Percentiles rank a stretch among this genome's conserved stretches.
Evolutionary conservation across 176 grass and related monocot genomes (phyloP).

Genomic region (Juncus effusus): DNA sequence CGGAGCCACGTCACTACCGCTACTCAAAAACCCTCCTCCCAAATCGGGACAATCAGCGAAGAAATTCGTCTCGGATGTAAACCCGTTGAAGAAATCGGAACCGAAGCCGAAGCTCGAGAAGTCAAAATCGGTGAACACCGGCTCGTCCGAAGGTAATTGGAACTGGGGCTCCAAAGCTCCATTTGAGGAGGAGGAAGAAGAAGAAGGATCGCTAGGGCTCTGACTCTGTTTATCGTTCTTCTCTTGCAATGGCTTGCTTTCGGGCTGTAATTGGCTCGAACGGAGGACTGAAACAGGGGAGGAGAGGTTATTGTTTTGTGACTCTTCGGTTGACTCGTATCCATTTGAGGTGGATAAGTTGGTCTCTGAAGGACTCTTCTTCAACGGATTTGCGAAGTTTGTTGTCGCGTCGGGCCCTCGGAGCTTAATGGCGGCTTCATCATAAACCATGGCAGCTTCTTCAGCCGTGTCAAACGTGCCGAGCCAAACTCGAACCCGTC

Average conservation of each 20-base stretch:
- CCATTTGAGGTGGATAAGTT: conserved; percentile 44
- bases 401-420: conserved; percentile 76
- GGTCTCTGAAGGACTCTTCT: conserved; percentile 32
- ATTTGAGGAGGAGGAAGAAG: conserved; percentile 29
- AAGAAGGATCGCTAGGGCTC: conserved; percentile 7
- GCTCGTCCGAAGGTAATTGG: conserved; percentile 51
- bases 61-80: conserved; percentile 21
- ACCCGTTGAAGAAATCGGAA: neutral
- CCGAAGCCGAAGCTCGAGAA: conserved; percentile 54
- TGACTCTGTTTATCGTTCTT: neutral
- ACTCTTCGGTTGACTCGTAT: conserved; percentile 75
- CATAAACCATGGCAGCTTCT: conserved; percentile 92
- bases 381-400: conserved; percentile 49
- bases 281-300: conserved; percentile 90
- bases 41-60: neutral
- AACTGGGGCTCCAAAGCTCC: conserved; percentile 39
- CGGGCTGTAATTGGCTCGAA: conserved; percentile 26
- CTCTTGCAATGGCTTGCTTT: neutral
- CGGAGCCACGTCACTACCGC: conserved; percentile 1
- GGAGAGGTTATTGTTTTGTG: conserved; percentile 40
- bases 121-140: conserved; percentile 37
- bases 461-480: conserved; percentile 92
- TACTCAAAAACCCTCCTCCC: neutral
- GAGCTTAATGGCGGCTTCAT: conserved; percentile 82
- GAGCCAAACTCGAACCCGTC: conserved; percentile 82